Conservation (phyloP, 345 rosid genomes). For the Populus davidiana region DNA sequence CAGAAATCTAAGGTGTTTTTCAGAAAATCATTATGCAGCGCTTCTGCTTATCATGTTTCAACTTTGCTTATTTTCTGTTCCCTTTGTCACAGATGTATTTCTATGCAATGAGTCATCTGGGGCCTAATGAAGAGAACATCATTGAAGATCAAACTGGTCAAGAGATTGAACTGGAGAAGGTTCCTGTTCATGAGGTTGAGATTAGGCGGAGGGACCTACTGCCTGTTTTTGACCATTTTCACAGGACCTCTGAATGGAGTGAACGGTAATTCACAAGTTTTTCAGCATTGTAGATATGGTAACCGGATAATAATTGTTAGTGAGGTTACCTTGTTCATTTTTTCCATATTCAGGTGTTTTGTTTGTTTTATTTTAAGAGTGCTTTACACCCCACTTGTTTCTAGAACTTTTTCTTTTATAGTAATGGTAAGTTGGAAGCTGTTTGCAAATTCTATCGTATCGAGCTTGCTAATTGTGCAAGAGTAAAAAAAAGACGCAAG, state of each 20-base stretch:
- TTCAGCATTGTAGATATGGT: not conserved
- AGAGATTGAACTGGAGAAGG: slow-evolving; percentile 72
- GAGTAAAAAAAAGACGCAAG: not conserved
- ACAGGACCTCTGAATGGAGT: slow-evolving; percentile 50
- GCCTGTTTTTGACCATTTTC: slow-evolving; percentile 78
- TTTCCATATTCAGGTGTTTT: not conserved
- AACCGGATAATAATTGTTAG: not conserved
- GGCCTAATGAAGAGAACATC: slow-evolving; percentile 26
- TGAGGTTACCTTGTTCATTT: not conserved
- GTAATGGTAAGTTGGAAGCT: not conserved
- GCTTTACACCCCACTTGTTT: not conserved
- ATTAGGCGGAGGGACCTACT: slow-evolving; percentile 70
- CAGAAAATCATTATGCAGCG: slow-evolving; percentile 1
- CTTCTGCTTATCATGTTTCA: not conserved
- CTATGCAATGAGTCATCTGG: slow-evolving; percentile 44
- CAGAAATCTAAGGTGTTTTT: slow-evolving; percentile 70
- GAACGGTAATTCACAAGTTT: slow-evolving; percentile 42
- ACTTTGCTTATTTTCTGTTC: slow-evolving; percentile 14
- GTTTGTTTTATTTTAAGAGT: not conserved
- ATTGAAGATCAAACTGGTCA: slow-evolving; percentile 39
- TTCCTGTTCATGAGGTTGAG: slow-evolving; percentile 65
- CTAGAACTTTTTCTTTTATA: not conserved
- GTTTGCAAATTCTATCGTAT: not conserved
- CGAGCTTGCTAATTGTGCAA: not conserved
- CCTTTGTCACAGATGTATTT: slow-evolving; percentile 57